Percentiles rank a stretch among this genome's conserved stretches.
These are phyloP conservation scores for Conidiobolus incongruus DNA, from an alignment of 371 early-diverging fungal species.

Conservation along the genomic window DNA sequence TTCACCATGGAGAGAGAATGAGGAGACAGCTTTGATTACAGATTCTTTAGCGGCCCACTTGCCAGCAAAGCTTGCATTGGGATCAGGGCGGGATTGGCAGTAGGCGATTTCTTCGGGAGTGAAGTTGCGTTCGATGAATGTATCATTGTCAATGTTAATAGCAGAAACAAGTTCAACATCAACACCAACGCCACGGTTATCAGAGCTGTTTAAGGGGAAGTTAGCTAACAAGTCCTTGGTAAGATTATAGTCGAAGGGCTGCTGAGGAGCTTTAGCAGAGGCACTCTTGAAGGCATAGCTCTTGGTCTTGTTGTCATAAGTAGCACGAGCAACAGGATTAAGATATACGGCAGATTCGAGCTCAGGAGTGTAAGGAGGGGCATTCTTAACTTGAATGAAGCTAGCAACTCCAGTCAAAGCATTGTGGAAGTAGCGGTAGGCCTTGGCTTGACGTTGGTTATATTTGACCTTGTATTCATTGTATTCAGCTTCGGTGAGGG, in stretches of 20 bases:
- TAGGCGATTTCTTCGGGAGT: constrained; percentile 56
- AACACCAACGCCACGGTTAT: constrained; percentile 57
- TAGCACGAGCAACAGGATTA: constrained; percentile 75
- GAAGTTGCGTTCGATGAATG: constrained; percentile 83
- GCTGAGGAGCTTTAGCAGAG: constrained; percentile 11
- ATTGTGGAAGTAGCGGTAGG: constrained; percentile 87
- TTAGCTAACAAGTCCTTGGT: constrained; percentile 34
- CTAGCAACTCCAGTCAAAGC: constrained; percentile 63
- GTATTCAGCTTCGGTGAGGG: constrained; percentile 49
- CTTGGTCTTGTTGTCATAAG: constrained; percentile 44
- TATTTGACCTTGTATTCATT: constrained; percentile 44
- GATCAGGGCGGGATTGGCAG: constrained; percentile 50
- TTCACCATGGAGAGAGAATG: constrained; percentile 19
- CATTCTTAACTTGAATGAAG: constrained; percentile 75
- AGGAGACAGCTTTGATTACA: constrained; percentile 80
- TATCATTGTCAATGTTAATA: constrained; percentile 56
- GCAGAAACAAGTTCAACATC: constrained; percentile 76
- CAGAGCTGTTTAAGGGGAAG: constrained; percentile 12
- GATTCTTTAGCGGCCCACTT: constrained; percentile 95
- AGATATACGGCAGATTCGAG: constrained; percentile 72
- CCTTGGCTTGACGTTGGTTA: constrained; percentile 45
- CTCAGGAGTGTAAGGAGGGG: constrained; percentile 72
- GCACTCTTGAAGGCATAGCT: constrained; percentile 49
- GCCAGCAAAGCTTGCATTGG: constrained; percentile 75
- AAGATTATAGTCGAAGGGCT: constrained; percentile 21